phyloP scores from a whole-genome alignment of 2,329 filamentous ascomycete species.

The Drechslerella stenobrocha region DNA sequence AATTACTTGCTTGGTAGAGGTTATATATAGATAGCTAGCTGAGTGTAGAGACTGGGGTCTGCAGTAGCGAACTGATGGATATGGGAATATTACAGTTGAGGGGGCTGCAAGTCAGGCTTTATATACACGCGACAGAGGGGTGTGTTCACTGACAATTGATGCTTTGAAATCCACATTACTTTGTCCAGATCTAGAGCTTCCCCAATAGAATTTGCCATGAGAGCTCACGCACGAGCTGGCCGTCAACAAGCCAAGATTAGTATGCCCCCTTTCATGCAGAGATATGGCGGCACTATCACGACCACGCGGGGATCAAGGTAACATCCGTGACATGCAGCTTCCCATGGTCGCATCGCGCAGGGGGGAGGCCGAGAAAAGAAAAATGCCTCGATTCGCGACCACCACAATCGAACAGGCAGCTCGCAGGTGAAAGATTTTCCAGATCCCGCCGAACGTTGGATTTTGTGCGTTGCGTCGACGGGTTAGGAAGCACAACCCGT shows the following conservation, averaged over 20 bases:
- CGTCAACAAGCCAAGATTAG: neutral
- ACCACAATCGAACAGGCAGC: neutral
- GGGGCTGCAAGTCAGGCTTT: too few relatives aligned
- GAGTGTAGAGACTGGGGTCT: too few relatives aligned
- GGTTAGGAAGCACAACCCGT: conserved; percentile 22
- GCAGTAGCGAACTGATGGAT: too few relatives aligned
- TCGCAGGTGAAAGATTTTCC: neutral
- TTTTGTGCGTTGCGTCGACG: conserved; percentile 23
- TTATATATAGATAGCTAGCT: too few relatives aligned
- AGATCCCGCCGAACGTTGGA: neutral
- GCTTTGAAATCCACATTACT: too few relatives aligned
- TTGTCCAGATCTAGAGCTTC: too few relatives aligned
- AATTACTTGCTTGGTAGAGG: too few relatives aligned
- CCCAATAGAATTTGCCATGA: too few relatives aligned
- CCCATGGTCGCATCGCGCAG: neutral
- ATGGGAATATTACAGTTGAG: too few relatives aligned
- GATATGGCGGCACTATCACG: neutral
- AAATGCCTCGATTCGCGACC: neutral
- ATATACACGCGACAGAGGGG: too few relatives aligned
- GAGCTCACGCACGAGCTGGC: neutral
- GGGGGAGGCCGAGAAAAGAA: neutral
- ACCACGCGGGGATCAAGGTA: neutral
- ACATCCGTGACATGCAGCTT: conserved; percentile 9
- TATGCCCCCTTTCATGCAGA: too few relatives aligned
- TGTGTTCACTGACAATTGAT: too few relatives aligned